Percentiles rank a stretch among this genome's conserved stretches.
Conservation (phyloP, 2,329 filamentous ascomycete genomes). For the Colletotrichum filicis region DNA sequence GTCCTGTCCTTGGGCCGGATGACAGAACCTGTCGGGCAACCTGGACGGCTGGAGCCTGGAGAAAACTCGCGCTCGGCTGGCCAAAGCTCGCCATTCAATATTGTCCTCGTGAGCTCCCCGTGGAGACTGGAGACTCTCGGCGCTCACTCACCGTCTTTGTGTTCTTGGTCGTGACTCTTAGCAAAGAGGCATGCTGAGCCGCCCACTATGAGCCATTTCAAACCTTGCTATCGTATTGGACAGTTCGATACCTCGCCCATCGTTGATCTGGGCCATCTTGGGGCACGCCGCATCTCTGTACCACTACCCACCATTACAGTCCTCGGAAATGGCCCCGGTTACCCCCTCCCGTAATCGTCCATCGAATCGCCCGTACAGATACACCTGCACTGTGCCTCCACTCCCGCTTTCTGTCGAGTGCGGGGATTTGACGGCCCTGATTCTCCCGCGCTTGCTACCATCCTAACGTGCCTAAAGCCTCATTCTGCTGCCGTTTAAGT, state of each 20-base stretch:
- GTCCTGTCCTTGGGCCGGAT: not conserved
- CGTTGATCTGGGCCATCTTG: not conserved
- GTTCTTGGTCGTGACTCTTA: not conserved
- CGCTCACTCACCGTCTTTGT: conserved; percentile 34
- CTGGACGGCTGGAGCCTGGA: conserved; percentile 21
- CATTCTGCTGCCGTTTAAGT: conserved; percentile 20
- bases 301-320: conserved; percentile 24
- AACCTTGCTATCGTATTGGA: conserved; percentile 22
- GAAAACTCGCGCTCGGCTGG: conserved; percentile 14
- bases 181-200: conserved; percentile 20
- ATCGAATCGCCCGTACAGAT: conserved; percentile 10
- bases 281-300: conserved; percentile 8
- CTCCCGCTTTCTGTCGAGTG: conserved; percentile 33
- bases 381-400: conserved; percentile 30
- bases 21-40: conserved; percentile 13
- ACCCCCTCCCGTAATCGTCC: conserved; percentile 16
- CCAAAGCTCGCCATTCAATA: conserved; percentile 2
- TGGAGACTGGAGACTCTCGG: conserved; percentile 33
- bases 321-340: conserved; percentile 21
- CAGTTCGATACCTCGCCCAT: conserved; percentile 2
- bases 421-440: conserved; percentile 35
- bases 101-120: conserved; percentile 33
- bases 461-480: conserved; percentile 15
- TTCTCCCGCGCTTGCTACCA: conserved; percentile 29
- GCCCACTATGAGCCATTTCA: conserved; percentile 29